phyloP scores from a whole-genome alignment of 2,329 filamentous ascomycete genomes.

The Aspergillus sp. region DNA sequence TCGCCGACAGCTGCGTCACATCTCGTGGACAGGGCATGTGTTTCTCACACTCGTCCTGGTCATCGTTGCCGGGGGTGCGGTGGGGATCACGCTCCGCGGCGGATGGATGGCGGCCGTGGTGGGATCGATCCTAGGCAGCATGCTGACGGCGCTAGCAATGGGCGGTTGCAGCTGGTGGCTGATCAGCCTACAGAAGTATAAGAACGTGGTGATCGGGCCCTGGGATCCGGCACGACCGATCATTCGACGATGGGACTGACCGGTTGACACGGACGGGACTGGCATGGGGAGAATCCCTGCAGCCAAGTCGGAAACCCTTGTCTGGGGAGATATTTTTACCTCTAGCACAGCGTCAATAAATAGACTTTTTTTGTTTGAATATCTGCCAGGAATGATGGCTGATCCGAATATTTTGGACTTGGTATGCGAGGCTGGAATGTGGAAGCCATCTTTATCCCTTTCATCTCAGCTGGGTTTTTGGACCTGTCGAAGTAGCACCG shows the following conservation, averaged over 20 bases:
- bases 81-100: slow-evolving; percentile 62
- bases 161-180: slow-evolving; percentile 97
- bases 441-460: neutral
- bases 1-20: slow-evolving; percentile 78
- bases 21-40: slow-evolving; percentile 79
- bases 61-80: slow-evolving; percentile 73
- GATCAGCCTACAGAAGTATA: slow-evolving; percentile 95
- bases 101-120: slow-evolving; percentile 59
- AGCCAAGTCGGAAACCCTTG: neutral
- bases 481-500: neutral
- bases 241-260: slow-evolving; percentile 43
- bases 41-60: slow-evolving; percentile 73
- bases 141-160: slow-evolving; percentile 76
- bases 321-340: neutral
- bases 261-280: neutral
- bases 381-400: neutral
- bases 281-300: neutral
- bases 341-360: neutral
- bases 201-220: slow-evolving; percentile 96
- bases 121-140: slow-evolving; percentile 73
- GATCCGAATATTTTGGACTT: neutral
- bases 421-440: neutral
- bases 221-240: slow-evolving; percentile 91
- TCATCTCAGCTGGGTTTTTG: neutral
- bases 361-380: neutral